A percentile compares a stretch with the other conserved stretches of the same genome.
Conservation (phyloP, 2,329 filamentous ascomycete species). For the Colletotrichum sansevieriae region DNA sequence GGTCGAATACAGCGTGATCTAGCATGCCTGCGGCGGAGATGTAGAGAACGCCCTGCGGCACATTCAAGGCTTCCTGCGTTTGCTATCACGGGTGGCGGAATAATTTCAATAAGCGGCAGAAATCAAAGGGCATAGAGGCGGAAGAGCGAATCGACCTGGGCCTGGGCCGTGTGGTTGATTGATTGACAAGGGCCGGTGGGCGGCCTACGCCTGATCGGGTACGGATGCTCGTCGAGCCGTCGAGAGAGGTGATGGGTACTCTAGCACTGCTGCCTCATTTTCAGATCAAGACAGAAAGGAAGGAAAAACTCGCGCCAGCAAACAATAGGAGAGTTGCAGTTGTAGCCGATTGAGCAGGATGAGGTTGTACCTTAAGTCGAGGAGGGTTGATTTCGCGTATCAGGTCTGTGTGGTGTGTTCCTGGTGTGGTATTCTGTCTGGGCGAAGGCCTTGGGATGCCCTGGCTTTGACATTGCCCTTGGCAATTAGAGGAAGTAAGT, state of each 20-base stretch:
- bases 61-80: too few relatives aligned
- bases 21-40: neutral
- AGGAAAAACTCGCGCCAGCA: neutral
- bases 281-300: slow-evolving; percentile 5
- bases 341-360: neutral
- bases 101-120: neutral
- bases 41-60: too few relatives aligned
- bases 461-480: too few relatives aligned
- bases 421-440: too few relatives aligned
- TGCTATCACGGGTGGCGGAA: too few relatives aligned
- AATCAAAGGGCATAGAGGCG: neutral
- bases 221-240: slow-evolving; percentile 19
- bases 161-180: neutral
- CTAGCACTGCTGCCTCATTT: neutral
- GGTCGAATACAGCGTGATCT: neutral
- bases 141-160: neutral
- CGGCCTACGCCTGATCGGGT: slow-evolving; percentile 12
- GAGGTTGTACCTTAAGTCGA: neutral
- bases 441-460: too few relatives aligned
- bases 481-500: too few relatives aligned
- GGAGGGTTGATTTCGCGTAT: neutral
- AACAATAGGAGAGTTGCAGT: neutral
- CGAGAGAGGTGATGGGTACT: neutral
- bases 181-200: neutral
- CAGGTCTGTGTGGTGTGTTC: neutral